Percentiles rank a stretch among this genome's conserved stretches.
Conservation (phyloP, 306 rosid genomes). For the Cicer chorassanicum region DNA sequence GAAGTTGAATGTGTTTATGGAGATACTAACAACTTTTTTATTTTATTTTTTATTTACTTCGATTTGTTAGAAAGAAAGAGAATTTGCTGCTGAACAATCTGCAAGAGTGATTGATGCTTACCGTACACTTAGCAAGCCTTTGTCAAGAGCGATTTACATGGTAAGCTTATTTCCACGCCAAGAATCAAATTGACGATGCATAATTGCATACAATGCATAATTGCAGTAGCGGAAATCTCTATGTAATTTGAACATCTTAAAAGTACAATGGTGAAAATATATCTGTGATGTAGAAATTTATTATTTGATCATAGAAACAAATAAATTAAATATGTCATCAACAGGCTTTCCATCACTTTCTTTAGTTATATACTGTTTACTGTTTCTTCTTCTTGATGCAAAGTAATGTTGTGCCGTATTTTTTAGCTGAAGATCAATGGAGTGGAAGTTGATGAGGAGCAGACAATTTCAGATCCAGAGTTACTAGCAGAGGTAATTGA, state of each 20-base stretch:
- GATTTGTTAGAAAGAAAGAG: constrained; percentile 74
- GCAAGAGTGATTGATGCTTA: constrained; percentile 90
- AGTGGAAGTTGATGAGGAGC: constrained; percentile 80
- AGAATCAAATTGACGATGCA: constrained; percentile 26
- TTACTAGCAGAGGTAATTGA: constrained; percentile 76
- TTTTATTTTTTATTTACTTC: constrained; percentile 8
- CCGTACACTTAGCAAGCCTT: constrained; percentile 76
- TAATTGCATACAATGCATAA: constrained; percentile 33
- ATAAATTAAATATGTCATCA: constrained; percentile 19
- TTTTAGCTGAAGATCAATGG: constrained; percentile 82
- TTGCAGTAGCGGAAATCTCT: background rate
- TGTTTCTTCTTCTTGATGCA: constrained; percentile 24
- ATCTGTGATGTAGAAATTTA: constrained; percentile 1
- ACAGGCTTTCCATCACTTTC: background rate
- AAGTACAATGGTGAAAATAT: constrained; percentile 34
- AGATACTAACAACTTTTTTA: constrained; percentile 29
- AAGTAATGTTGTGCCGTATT: constrained; percentile 22
- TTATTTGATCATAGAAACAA: constrained; percentile 14
- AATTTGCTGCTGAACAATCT: constrained; percentile 90
- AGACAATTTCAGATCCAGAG: constrained; percentile 75
- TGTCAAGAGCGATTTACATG: constrained; percentile 78
- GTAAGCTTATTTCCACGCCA: constrained; percentile 53
- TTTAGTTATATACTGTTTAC: constrained; percentile 18
- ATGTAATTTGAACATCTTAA: constrained; percentile 21
- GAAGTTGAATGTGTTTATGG: constrained; percentile 29